These are phyloP conservation scores for Petunia secreta DNA, from an alignment of 257 asterid genomes.

Conservation along the genomic window DNA sequence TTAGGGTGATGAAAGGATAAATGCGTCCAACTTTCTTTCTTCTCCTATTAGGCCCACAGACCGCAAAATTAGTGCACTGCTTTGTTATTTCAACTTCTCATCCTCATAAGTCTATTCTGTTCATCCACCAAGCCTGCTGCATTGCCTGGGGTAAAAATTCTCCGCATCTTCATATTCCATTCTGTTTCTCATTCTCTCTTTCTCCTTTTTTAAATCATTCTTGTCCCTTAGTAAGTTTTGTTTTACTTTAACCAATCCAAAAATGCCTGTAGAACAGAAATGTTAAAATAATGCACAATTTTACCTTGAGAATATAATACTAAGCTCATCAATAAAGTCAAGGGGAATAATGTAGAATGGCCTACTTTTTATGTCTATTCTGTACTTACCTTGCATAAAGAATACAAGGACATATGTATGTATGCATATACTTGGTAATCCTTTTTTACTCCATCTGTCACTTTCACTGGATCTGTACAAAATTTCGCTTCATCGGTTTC, in stretches of 20 bases:
- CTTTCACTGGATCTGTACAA: not conserved
- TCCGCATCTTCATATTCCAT: not conserved
- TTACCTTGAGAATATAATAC: not conserved
- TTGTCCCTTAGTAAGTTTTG: not conserved
- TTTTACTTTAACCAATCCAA: not conserved
- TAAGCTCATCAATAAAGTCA: not conserved
- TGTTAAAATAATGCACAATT: too few relatives aligned
- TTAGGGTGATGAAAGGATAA: not conserved
- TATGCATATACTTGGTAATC: not conserved
- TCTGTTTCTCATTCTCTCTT: too few relatives aligned
- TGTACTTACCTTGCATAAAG: not conserved
- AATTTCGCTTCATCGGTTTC: not conserved
- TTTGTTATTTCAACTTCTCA: not conserved
- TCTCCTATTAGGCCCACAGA: too few relatives aligned
- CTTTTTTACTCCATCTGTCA: not conserved
- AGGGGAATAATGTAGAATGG: not conserved
- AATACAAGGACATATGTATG: not conserved
- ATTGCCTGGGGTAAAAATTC: not conserved
- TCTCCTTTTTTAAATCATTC: too few relatives aligned
- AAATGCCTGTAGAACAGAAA: not conserved
- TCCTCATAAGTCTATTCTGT: conserved; percentile 3
- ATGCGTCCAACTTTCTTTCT: not conserved
- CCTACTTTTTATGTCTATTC: not conserved
- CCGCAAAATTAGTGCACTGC: too few relatives aligned
- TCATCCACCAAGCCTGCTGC: not conserved